These are phyloP conservation scores for Xylariaceae sp. DNA, from an alignment of 2,329 filamentous ascomycete species.

Conservation along the genomic window DNA sequence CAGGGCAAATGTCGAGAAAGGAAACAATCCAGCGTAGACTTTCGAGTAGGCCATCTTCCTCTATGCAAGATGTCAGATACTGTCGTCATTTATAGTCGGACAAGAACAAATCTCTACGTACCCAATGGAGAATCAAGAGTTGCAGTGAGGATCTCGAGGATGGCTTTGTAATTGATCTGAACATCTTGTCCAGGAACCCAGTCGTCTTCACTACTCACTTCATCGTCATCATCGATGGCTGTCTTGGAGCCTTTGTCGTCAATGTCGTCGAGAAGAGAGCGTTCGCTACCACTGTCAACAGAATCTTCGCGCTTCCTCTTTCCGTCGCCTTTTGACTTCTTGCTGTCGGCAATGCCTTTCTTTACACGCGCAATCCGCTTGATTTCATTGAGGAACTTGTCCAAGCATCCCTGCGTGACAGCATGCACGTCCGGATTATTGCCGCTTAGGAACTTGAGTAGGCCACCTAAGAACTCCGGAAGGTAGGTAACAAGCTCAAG, in stretches of 20 bases:
- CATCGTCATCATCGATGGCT: conserved; percentile 52
- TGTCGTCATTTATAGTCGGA: conserved; percentile 1
- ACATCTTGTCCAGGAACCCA: conserved; percentile 98
- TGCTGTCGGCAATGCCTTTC: conserved; percentile 85
- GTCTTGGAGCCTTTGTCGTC: conserved; percentile 59
- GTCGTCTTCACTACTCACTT: conserved; percentile 74
- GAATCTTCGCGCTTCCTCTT: conserved; percentile 69
- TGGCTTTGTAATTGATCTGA: conserved; percentile 86
- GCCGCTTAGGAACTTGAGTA: conserved; percentile 90
- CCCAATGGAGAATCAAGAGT: conserved; percentile 82
- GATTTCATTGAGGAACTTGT: conserved; percentile 89
- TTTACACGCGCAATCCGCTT: conserved; percentile 91
- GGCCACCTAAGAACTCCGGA: conserved; percentile 83
- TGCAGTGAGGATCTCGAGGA: conserved; percentile 85
- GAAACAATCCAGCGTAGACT: conserved; percentile 93
- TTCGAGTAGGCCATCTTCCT: conserved; percentile 89
- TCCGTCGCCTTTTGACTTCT: conserved; percentile 64
- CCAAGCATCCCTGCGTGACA: conserved; percentile 81
- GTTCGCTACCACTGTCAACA: conserved; percentile 62
- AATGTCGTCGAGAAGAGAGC: conserved; percentile 57
- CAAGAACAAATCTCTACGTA: conserved; percentile 36
- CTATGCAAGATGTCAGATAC: conserved; percentile 41
- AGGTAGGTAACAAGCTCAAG: conserved; percentile 90
- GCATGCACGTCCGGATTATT: conserved; percentile 92
- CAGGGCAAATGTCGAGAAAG: conserved; percentile 95